These are phyloP conservation scores for Saccharomycopsis lassenensis DNA, from an alignment of 805 yeast species.

Conservation along the genomic window DNA sequence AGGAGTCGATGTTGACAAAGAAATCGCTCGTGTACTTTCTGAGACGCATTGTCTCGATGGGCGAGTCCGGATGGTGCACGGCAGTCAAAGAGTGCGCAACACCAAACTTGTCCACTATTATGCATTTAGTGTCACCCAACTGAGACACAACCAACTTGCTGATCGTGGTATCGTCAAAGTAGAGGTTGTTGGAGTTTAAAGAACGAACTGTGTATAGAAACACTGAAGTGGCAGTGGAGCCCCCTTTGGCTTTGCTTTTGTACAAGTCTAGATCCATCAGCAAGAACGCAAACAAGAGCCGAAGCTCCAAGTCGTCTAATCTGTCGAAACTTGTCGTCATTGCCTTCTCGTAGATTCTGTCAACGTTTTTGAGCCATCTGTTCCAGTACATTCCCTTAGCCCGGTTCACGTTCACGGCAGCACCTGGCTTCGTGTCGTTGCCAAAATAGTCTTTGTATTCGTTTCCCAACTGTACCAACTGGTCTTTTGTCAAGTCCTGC, in stretches of 20 bases:
- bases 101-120: constrained; percentile 75
- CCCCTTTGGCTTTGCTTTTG: constrained; percentile 29
- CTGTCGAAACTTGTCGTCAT: constrained; percentile 21
- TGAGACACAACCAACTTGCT: constrained; percentile 72
- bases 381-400: constrained; percentile 70
- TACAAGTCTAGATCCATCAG: constrained; percentile 53
- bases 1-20: constrained; percentile 58
- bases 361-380: constrained; percentile 47
- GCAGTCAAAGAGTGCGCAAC: constrained; percentile 67
- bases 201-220: constrained; percentile 37
- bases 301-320: constrained; percentile 45
- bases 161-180: constrained; percentile 50
- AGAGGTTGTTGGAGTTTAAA: constrained; percentile 23
- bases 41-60: constrained; percentile 64
- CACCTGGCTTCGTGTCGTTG: constrained; percentile 1
- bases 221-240: constrained; percentile 67
- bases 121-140: constrained; percentile 84
- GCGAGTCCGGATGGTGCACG: constrained; percentile 81
- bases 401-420: background rate
- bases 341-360: constrained; percentile 26
- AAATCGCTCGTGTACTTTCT: constrained; percentile 51
- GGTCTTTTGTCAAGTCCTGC: constrained; percentile 24
- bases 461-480: constrained; percentile 35
- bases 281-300: constrained; percentile 56
- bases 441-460: constrained; percentile 49